Conservation (phyloP, 768 basidiomycete species). For the Macrolepiota albuminosa region DNA sequence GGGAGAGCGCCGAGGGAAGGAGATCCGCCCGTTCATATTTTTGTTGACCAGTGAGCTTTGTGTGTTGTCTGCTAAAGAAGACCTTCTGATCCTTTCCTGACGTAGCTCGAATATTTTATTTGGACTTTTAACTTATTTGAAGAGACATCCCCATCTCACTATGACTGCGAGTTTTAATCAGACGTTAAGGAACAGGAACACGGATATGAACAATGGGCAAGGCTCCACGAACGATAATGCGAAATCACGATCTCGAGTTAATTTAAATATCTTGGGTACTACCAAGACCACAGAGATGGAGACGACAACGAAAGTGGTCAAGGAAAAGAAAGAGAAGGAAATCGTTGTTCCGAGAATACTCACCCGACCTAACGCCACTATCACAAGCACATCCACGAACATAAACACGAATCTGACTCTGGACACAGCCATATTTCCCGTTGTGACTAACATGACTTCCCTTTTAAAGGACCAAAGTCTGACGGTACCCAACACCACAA, state of each 20-base stretch:
- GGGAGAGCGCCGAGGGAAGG: conserved; percentile 25
- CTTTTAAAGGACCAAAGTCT: background rate
- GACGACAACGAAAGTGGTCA: background rate
- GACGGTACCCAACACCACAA: background rate
- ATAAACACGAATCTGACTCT: background rate
- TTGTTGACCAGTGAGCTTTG: conserved; percentile 55
- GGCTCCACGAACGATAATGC: background rate
- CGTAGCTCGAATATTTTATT: conserved; percentile 83
- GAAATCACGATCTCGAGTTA: background rate
- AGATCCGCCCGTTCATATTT: conserved; percentile 38
- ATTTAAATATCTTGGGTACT: background rate
- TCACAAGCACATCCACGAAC: background rate
- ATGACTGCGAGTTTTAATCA: background rate
- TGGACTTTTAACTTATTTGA: conserved; percentile 69
- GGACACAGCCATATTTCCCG: background rate
- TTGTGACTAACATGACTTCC: background rate
- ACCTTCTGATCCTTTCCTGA: background rate
- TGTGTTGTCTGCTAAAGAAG: background rate
- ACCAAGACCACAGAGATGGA: background rate
- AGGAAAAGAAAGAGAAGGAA: background rate
- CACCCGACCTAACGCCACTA: background rate
- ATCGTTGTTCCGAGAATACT: background rate
- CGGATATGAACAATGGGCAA: background rate
- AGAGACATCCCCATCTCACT: conserved; percentile 36
- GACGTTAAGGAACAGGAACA: background rate